These are phyloP conservation scores for Sesbania bispinosa DNA, from an alignment of 306 rosid genomes.

Conservation along the genomic window DNA sequence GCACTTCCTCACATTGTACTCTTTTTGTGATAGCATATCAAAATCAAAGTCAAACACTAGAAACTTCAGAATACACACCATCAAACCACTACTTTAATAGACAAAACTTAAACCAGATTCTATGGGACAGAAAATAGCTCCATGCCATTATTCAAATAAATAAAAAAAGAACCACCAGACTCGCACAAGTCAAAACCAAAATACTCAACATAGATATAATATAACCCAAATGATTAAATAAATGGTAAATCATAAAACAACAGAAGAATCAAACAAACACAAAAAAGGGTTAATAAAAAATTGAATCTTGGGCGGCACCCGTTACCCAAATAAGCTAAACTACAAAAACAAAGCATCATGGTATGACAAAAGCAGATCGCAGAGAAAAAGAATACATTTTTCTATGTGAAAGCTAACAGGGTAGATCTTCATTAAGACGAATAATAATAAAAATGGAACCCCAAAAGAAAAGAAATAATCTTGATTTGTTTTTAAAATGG, in stretches of 20 bases:
- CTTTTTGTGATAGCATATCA: not conserved
- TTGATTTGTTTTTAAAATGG: not conserved
- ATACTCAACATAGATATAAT: not conserved
- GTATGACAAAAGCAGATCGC: not conserved
- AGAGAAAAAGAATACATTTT: not conserved
- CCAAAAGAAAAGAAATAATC: not conserved
- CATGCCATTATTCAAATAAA: not conserved
- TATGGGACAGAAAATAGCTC: not conserved
- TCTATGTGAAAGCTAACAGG: not conserved
- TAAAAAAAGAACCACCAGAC: not conserved
- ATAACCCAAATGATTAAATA: not conserved
- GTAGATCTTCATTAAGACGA: not conserved
- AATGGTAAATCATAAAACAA: not conserved
- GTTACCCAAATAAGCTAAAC: not conserved
- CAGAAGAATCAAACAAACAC: constrained; percentile 10
- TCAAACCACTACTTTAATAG: not conserved
- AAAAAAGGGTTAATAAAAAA: not conserved
- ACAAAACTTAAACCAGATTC: not conserved
- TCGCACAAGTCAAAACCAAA: not conserved
- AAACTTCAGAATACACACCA: not conserved
- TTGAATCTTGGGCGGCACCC: constrained; percentile 5
- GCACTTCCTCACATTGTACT: not conserved
- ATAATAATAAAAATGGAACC: not conserved
- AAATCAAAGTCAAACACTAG: not conserved
- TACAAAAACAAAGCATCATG: not conserved